Evolutionary conservation across 2,329 filamentous ascomycete species (phyloP), one percentile per base, ranked within the genome.

Genomic region (Alternaria gansuensis): DNA sequence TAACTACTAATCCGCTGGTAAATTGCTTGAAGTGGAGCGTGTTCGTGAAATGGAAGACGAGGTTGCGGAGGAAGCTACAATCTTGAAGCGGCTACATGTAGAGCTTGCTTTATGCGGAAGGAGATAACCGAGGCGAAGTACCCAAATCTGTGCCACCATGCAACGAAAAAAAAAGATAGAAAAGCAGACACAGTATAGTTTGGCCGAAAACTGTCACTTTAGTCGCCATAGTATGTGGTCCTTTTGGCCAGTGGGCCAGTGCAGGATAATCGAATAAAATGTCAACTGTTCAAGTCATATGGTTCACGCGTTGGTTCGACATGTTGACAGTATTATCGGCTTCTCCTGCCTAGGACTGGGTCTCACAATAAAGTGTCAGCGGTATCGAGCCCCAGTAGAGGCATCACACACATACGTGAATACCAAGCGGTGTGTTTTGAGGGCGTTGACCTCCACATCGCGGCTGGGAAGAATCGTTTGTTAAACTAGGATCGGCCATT

Each of bases 401-500:
- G 14, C 14, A n/a, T 23, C 13, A 17, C 36, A 26, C n/a, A 41
- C 53, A n/a, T 43, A 68, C 65, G 39, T 60, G 36, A 14, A 3
- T 6, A 8, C 29, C 37, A 9, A 26, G 9, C 3, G 29, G 17
- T 24, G 5, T 14, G 29, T 24, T 24, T 17, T 45, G 21, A 11
- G 33, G 49, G 33, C 54, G 62, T 36, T 48, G 54, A 9, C 66
- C 63, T 51, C 67, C 66, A 31, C 62, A 65, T 49, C 66, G 60
- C 3, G 65, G 64, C 46, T 70, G 62, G 7, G 62, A 37, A 11
- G 44, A 4, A 28, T 59, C 61, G n/a, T 6, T 24, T 11, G 14
- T 54, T n/a, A 62, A 45, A 34, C 29, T 60, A 5, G 62, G 55
- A 21, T 64, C 60, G 4, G 62, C 57, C 67, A 69, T 69, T 26